Percentiles rank a stretch among this genome's conserved stretches.
phyloP scores from a whole-genome alignment of 2,329 filamentous ascomycete species.

The Pseudocercospora eumusae region DNA sequence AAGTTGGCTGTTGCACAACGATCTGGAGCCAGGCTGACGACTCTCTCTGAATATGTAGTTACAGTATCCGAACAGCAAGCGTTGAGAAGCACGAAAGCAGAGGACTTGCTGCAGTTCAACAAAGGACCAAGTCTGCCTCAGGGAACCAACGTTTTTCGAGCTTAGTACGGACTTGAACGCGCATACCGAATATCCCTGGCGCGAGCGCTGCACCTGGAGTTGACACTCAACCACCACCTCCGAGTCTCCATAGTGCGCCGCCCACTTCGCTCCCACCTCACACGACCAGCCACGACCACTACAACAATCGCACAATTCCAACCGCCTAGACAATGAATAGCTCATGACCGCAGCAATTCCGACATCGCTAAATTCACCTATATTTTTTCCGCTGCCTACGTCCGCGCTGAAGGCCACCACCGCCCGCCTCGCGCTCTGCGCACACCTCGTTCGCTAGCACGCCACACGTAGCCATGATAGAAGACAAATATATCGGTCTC shows the following conservation, averaged over 20 bases:
- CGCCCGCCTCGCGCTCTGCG: slow-evolving; percentile 7
- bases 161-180: neutral
- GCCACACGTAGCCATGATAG: slow-evolving; percentile 30
- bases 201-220: neutral
- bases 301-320: neutral
- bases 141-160: neutral
- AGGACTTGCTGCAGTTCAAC: neutral
- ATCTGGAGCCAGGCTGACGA: slow-evolving; percentile 4
- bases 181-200: slow-evolving; percentile 7
- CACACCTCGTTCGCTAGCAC: slow-evolving; percentile 11
- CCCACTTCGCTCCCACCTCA: neutral
- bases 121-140: neutral
- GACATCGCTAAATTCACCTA: slow-evolving; percentile 4
- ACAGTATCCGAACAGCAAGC: neutral
- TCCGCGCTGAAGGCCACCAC: neutral
- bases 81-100: neutral
- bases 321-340: slow-evolving; percentile 1
- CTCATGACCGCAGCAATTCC: neutral
- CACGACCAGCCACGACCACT: neutral
- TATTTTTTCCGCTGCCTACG: neutral
- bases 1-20: neutral
- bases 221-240: neutral
- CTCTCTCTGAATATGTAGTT: neutral
- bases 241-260: neutral
- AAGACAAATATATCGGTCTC: slow-evolving; percentile 71